A percentile compares a stretch with the other conserved stretches of the same genome.
phyloP scores from a whole-genome alignment of 2,329 filamentous ascomycete species.

The Chalaropsis thielavioides region DNA sequence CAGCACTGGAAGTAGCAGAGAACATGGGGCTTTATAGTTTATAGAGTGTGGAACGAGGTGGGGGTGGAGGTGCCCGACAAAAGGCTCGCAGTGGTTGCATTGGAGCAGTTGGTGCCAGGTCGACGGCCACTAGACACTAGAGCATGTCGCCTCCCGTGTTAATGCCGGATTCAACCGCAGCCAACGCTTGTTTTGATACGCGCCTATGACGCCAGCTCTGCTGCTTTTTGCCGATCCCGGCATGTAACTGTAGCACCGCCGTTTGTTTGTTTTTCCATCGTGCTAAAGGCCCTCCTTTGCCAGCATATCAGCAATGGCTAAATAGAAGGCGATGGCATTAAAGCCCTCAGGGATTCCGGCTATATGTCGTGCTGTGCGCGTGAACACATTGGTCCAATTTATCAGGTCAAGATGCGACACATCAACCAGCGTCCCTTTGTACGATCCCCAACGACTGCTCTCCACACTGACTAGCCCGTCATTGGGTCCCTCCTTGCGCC shows the following conservation, averaged over 20 bases:
- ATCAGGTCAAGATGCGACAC: constrained; percentile 52
- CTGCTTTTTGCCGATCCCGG: not conserved
- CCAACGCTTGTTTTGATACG: too few species aligned
- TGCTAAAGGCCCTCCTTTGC: constrained; percentile 46
- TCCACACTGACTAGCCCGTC: constrained; percentile 53
- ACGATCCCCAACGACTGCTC: constrained; percentile 47
- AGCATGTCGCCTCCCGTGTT: too few species aligned
- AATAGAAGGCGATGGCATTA: constrained; percentile 53
- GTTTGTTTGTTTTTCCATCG: too few species aligned
- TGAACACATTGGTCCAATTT: constrained; percentile 50
- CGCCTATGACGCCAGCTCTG: too few species aligned
- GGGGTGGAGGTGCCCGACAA: too few species aligned
- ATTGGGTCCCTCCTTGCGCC: constrained; percentile 41
- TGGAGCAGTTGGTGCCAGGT: too few species aligned
- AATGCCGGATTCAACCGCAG: too few species aligned
- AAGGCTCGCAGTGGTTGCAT: too few species aligned
- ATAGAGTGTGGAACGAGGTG: too few species aligned
- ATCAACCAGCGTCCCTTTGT: constrained; percentile 47
- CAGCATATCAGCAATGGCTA: constrained; percentile 54
- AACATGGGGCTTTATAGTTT: not conserved
- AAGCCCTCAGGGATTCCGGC: constrained; percentile 43
- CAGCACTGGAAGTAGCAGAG: not conserved
- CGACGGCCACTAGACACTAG: too few species aligned
- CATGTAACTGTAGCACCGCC: not conserved
- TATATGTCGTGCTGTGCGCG: constrained; percentile 38